Base-by-base conservation (phyloP, 768 basidiomycete species). In the Amanita exitialis region DNA sequence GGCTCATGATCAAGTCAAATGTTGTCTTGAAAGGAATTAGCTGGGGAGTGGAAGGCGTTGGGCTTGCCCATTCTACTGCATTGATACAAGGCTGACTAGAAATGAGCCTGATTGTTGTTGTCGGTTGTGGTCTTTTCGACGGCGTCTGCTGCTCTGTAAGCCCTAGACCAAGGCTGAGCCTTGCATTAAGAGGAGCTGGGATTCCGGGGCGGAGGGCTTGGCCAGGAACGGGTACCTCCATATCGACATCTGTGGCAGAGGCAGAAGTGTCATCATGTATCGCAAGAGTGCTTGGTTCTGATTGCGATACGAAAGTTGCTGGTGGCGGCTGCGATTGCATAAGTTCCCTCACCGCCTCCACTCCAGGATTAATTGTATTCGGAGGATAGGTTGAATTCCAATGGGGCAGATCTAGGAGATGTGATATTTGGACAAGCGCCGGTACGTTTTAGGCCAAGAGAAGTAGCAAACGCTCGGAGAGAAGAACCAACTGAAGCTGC, bases 391-490 rank as follows among this genome's bases (percentile, higher is more conserved):
- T 44, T 50, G 21, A 57, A 57, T 8, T 47, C 44, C 23, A 56
- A 59, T 25, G 56, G 49, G 27, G 51, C 12, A 32, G 13, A 52
- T 27, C 23, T 47, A 16, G 51, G 44, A 41, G 10, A 51, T 35
- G 25, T 45, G 57, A 23, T 64, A 62, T 25, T 69, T 20, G 9
- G 67, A 32, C 56, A 60, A 8, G 69, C 66, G 8, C 67, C 64
- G 9, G 66, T 61, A 25, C 80, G 80, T 63, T 81, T 86, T 58
- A 89, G 73, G 36, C 84, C 83, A 25, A 88, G 69, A 10, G 88
- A 87, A 37, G 70, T 81, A n/a, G 85, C 89, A 37, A 91, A 69
- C 0, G 83, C 80, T 62, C 75, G 83, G 54, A 92, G 75, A 34
- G 89, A 90, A 1, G 87, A 87, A 39, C 73, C 69, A 13, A 89